Conservation (phyloP, 345 rosid species). For the Aegle marmelos region DNA sequence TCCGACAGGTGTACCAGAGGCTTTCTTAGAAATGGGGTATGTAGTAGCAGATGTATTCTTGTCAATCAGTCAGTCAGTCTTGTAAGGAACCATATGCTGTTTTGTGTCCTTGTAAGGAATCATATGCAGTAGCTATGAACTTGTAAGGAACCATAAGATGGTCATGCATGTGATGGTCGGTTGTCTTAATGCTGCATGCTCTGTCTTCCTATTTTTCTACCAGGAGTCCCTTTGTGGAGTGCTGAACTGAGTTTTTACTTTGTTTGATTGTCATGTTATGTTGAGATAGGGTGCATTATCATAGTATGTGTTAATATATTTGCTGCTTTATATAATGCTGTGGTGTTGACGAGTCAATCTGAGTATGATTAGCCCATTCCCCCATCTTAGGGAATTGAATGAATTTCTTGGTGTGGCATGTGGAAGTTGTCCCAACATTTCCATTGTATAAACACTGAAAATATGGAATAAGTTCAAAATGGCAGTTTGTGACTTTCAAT, state of each 20-base stretch:
- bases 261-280: background rate
- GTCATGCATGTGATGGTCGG: background rate
- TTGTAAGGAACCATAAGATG: background rate
- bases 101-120: background rate
- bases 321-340: background rate
- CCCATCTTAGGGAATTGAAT: background rate
- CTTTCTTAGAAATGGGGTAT: conserved; percentile 10
- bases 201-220: background rate
- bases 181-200: background rate
- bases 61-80: conserved; percentile 18
- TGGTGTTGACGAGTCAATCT: background rate
- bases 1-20: conserved; percentile 16
- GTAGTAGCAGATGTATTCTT: conserved; percentile 8
- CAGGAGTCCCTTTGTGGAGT: background rate
- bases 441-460: background rate
- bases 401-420: background rate
- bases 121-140: background rate
- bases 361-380: background rate
- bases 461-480: background rate
- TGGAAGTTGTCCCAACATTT: background rate
- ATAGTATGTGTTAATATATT: background rate
- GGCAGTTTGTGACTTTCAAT: background rate
- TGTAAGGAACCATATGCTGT: background rate
- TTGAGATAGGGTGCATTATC: background rate
- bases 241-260: background rate